Evolutionary conservation across 257 asterid species (phyloP), one percentile per base, ranked within the genome.

Genomic region (Oldenlandia corymbosa): DNA sequence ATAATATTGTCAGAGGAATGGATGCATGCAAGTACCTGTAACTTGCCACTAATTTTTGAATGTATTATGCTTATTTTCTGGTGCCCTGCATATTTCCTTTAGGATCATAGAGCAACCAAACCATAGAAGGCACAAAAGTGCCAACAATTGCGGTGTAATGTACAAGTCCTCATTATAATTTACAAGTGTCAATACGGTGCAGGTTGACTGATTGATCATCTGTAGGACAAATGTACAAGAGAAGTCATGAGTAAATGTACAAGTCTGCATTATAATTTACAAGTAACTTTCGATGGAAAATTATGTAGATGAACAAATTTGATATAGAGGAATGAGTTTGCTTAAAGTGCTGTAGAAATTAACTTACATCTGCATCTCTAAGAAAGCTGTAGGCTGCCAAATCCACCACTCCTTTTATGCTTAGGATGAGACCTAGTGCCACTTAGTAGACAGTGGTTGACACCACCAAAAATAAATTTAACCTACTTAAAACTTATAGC

Each of bases 351-450:
- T 4, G 16, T 1, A 23, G 0, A 4, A 34, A 47, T n/a, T 24
- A 27, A 57, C 60, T 65, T 71, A 60, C 72, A 68, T 58, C 67
- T 10, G 11, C 10, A 26, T 73, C 77, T 67, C 73, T 73, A 4
- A 48, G 14, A 41, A 73, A 50, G 50, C 77, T 67, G 66, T 60
- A 60, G 32, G 39, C 18, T 5, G 79, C 64, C 26, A 75, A 20
- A 34, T 75, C 75, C 23, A 69, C 72, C 11, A 69, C 69, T n/a
- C 76, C 79, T 48, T 70, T 70, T 7, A 60, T 70, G 60, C 75
- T 41, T 69, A 74, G 43, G 41, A 74, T 69, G 49, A 74, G 68
- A 43, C 72, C 71, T 21, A 74, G 71, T 5, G 75, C 68, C n/a
- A n/a, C n/a, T n/a, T n/a, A n/a, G n/a, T n/a, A n/a, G n/a, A n/a